Conservation (phyloP, 2,329 filamentous ascomycete genomes). For the Ascochyta viciae-villosae region DNA sequence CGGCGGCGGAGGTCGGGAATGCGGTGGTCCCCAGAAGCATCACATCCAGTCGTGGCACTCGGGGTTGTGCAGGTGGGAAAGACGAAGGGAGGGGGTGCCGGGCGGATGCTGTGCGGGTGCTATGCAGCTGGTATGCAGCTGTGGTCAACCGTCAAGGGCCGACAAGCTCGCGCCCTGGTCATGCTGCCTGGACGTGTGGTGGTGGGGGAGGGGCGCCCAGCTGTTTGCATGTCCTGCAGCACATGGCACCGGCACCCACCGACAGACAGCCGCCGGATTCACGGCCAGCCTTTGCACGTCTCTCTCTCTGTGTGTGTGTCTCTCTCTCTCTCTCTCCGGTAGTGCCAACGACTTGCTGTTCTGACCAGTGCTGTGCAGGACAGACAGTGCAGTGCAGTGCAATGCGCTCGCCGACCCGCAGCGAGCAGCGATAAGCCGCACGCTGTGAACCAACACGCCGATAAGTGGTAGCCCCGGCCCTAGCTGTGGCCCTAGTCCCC, state of each 20-base stretch:
- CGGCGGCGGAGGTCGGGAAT: slow-evolving; percentile 20
- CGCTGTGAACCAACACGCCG: too few relatives aligned
- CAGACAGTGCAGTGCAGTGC: too few relatives aligned
- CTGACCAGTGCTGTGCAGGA: neutral
- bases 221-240: neutral
- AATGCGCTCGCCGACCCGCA: slow-evolving; percentile 4
- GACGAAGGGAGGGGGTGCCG: neutral
- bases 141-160: slow-evolving; percentile 9
- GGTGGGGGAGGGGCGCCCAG: slow-evolving; percentile 13
- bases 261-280: neutral
- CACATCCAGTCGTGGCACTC: slow-evolving; percentile 18
- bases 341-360: neutral
- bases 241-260: neutral
- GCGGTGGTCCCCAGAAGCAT: slow-evolving; percentile 20
- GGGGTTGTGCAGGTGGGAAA: neutral
- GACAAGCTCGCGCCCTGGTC: slow-evolving; percentile 9
- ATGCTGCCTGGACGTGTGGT: slow-evolving; percentile 18
- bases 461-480: neutral
- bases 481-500: slow-evolving; percentile 3
- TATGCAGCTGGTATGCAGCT: neutral
- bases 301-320: too few relatives aligned
- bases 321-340: too few relatives aligned
- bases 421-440: slow-evolving; percentile 19
- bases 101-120: neutral
- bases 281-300: neutral